Percentiles rank a stretch among this genome's conserved stretches.
Conservation (phyloP, 2,329 filamentous ascomycete genomes). For the Coniochaeta sp. region DNA sequence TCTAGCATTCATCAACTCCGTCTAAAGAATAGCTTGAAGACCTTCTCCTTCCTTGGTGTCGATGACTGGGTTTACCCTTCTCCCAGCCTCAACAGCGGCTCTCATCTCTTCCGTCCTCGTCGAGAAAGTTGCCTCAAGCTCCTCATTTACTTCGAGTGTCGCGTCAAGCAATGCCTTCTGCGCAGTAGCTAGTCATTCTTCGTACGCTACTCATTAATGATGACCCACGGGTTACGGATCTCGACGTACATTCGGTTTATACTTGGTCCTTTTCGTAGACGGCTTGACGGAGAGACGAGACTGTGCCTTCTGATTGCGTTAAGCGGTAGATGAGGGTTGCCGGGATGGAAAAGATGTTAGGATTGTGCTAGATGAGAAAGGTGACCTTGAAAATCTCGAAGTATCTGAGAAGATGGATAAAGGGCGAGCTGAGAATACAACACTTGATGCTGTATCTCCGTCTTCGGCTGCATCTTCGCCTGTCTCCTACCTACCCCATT, state of each 20-base stretch:
- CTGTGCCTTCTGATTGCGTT: background rate
- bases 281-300: background rate
- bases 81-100: background rate
- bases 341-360: background rate
- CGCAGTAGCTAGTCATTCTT: background rate
- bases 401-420: no score
- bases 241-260: background rate
- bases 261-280: background rate
- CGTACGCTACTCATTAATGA: background rate
- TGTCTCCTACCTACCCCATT: background rate
- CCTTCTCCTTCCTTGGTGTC: no score
- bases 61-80: no score
- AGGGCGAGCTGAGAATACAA: no score
- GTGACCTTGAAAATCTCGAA: no score
- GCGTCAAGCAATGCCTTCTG: no score
- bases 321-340: background rate
- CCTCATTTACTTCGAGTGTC: no score
- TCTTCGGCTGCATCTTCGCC: no score
- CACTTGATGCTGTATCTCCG: no score
- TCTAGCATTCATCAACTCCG: no score
- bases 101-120: background rate
- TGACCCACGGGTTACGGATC: background rate
- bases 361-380: no score
- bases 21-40: no score
- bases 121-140: background rate